Base-by-base conservation (phyloP, 1,284 basidiomycete genomes). In the Puccinia horiana region DNA sequence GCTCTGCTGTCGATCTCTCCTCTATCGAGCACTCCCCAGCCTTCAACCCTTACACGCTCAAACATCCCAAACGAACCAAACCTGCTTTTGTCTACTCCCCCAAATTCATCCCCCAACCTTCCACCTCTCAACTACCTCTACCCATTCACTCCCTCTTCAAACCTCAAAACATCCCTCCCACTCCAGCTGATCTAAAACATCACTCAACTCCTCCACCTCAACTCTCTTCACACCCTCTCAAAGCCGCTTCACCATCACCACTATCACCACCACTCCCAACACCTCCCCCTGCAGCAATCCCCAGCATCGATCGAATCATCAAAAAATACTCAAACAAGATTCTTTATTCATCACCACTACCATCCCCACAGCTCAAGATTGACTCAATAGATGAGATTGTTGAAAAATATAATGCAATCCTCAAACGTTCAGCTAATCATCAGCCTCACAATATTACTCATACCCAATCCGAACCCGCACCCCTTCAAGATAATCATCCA, bases 311-410 rank as follows among this genome's bases (percentile, higher is more conserved):
- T 67, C 40, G 63, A 29, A 77, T 47, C 44, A 65, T 67, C 61
- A 44, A 49, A 29, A 42, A 49, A 47, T 42, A 54, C 16, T 54
- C 52, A 26, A 47, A 23, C 37, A 56, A 56, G 32, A 9, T 29
- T n/a, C 14, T 26, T 14, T 29, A 72, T 47, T n/a, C 32, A n/a
- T 6, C 63, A 32, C 11, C 14, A 26, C 67, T 40, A 2, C n/a
- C 67, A 47, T 72, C 69, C 26, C 69, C 69, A 1, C 44, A 72
- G 69, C 29, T 75, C 47, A 75, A 61, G 56, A 75, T 75, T n/a
- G 52, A 75, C 52, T 54, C 73, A 18, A 75, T 61, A 29, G 35
- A 75, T 32, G 73, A 75, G 8, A 56, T 75, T 40, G 49, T 61
- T 23, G 32, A 75, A 35, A 75, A 75, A 40, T 75, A 61, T 56